Evolutionary conservation across 805 yeast genomes (phyloP), one percentile per base, ranked within the genome.

Genomic region (Yamadazyma sp.): DNA sequence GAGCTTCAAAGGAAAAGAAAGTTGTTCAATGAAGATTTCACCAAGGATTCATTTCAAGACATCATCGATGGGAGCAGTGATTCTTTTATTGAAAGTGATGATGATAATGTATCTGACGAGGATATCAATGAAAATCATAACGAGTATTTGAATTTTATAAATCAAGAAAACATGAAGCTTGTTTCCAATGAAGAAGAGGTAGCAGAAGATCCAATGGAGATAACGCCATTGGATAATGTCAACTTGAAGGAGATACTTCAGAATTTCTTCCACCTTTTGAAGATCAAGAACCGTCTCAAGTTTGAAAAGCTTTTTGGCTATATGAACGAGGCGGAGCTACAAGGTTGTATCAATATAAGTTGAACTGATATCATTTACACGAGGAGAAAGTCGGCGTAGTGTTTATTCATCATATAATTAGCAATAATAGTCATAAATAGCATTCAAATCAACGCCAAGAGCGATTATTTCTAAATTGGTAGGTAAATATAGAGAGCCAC

Each of bases 191-290:
- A 79, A 32, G 90, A 82, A 28, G 87, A 80, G 9, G 64, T 84
- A 12, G 77, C 77, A 28, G 97, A 90, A 53, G 96, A 59, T 44
- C 63, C 96, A 4, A 69, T 85, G 50, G 75, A 82, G 9, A 81
- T 82, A 41, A 82, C 89, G 1, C 81, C 95, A 1, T 68, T 93
- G 29, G 97, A 91, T 52, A 66, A 70, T 28, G 60, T 89, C 35
- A 82, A 89, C 52, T 77, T 85, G 3, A 36, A 36, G 2, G 67
- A 70, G 8, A 73, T 78, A 3, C 77, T 88, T 55, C 76, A 78
- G 41, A 74, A 77, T 17, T 71, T 76, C n/a, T 58, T 84, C 8
- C 41, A 62, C 4, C 57, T 61, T 2, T 52, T 84, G 11, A 78
- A 77, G 46, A 59, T 59, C 11, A 50, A 59, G 8, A 80, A 80